These are phyloP conservation scores for Phialophora expanda DNA, from an alignment of 2,329 filamentous ascomycete genomes.

Conservation along the genomic window DNA sequence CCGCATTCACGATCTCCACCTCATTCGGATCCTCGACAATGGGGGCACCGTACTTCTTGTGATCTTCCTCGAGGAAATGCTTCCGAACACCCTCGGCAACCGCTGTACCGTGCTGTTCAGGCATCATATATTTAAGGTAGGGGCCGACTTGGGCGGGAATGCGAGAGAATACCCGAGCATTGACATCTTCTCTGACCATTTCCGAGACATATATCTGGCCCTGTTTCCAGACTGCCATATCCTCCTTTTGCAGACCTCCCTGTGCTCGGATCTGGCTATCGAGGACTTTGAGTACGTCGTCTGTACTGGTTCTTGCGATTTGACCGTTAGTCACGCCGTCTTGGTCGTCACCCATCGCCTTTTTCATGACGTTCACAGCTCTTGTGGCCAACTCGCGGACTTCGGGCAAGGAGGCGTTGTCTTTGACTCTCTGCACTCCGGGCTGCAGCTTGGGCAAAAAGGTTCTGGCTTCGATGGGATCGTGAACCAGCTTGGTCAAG, in stretches of 20 bases:
- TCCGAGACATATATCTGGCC: slow-evolving; percentile 76
- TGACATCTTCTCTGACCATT: slow-evolving; percentile 87
- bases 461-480: slow-evolving; percentile 88
- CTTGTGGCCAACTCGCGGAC: slow-evolving; percentile 87
- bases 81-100: slow-evolving; percentile 76
- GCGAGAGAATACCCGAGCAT: slow-evolving; percentile 76
- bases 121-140: slow-evolving; percentile 75
- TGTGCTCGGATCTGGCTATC: slow-evolving; percentile 76
- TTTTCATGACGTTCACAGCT: slow-evolving; percentile 84
- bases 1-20: slow-evolving; percentile 93
- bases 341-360: slow-evolving; percentile 80
- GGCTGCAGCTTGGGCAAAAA: slow-evolving; percentile 95
- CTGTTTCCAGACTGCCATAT: slow-evolving; percentile 65
- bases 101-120: slow-evolving; percentile 64
- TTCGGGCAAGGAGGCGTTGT: slow-evolving; percentile 89
- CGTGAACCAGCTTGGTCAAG: slow-evolving; percentile 95
- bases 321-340: slow-evolving; percentile 61
- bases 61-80: slow-evolving; percentile 81
- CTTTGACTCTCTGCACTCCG: slow-evolving; percentile 85
- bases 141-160: slow-evolving; percentile 72
- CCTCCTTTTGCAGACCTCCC: slow-evolving; percentile 67
- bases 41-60: slow-evolving; percentile 82
- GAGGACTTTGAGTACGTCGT: slow-evolving; percentile 76
- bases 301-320: slow-evolving; percentile 69
- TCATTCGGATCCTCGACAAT: slow-evolving; percentile 90